Conservation (phyloP, 2,329 filamentous ascomycete genomes). For the Botrytis fabae region DNA sequence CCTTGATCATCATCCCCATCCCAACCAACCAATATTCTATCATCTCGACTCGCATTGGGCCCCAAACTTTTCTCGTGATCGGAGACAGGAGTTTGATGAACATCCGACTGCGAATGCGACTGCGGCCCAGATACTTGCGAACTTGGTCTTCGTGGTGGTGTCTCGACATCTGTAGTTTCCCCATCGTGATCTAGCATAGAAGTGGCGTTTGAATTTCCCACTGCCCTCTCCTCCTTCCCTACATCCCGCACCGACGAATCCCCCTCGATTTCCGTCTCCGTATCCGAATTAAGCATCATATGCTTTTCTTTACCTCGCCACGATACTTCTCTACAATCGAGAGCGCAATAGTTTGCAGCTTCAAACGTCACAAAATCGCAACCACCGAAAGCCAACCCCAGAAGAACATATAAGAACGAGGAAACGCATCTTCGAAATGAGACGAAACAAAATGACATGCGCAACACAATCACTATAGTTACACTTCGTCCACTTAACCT, state of each 20-base stretch:
- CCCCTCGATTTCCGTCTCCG: background rate
- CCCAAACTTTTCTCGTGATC: background rate
- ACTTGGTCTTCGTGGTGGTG: slow-evolving; percentile 5
- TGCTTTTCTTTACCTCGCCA: background rate
- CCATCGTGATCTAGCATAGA: background rate
- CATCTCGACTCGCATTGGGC: background rate
- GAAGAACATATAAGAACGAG: background rate
- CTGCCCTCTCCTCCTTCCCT: background rate
- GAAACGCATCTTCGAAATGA: background rate
- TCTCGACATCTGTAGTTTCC: slow-evolving; percentile 16
- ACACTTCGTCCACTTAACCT: background rate
- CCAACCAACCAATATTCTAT: slow-evolving; percentile 83
- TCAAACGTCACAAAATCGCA: background rate
- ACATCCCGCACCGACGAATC: background rate
- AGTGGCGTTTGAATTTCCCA: background rate
- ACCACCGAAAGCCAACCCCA: background rate
- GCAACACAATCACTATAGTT: background rate
- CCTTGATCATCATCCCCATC: slow-evolving; percentile 41
- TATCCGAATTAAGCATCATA: slow-evolving; percentile 13
- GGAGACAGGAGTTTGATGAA: background rate
- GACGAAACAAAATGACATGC: background rate
- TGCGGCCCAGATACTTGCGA: background rate
- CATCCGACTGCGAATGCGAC: background rate
- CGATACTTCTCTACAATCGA: background rate
- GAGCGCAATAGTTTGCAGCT: background rate